These are phyloP conservation scores for Catharanthus roseus DNA, from an alignment of 257 asterid species.

Conservation along the genomic window DNA sequence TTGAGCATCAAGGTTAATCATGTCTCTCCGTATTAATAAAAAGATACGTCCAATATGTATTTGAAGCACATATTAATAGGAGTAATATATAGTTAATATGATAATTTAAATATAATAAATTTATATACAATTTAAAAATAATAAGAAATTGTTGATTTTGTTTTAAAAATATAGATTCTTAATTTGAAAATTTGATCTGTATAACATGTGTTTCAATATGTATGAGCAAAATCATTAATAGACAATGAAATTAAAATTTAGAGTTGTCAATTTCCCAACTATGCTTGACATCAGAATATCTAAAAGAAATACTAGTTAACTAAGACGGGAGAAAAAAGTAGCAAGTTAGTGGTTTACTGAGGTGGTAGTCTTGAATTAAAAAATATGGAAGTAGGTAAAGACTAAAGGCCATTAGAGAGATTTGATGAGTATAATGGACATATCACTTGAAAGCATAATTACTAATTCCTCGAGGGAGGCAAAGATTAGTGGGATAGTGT, in stretches of 20 bases:
- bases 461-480: no score
- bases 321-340: neutral
- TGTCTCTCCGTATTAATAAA: no score
- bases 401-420: conserved; percentile 25
- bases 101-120: no score
- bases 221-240: neutral
- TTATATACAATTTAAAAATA: no score
- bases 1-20: conserved; percentile 1
- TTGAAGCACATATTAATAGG: no score
- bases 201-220: no score
- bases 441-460: no score
- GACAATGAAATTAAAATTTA: conserved; percentile 19
- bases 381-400: conserved; percentile 23
- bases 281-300: conserved; percentile 46
- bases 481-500: conserved; percentile 21
- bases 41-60: no score
- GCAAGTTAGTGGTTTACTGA: conserved; percentile 34
- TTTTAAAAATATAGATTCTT: no score
- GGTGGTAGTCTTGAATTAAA: conserved; percentile 27
- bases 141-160: no score
- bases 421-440: conserved; percentile 24
- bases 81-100: no score
- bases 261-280: conserved; percentile 40
- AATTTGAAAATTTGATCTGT: no score
- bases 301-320: conserved; percentile 21